Evolutionary conservation across 225 moss, liverwort and hornwort genomes (phyloP), one percentile per base, ranked within the genome.

Genomic region (Marchantia paleacea): DNA sequence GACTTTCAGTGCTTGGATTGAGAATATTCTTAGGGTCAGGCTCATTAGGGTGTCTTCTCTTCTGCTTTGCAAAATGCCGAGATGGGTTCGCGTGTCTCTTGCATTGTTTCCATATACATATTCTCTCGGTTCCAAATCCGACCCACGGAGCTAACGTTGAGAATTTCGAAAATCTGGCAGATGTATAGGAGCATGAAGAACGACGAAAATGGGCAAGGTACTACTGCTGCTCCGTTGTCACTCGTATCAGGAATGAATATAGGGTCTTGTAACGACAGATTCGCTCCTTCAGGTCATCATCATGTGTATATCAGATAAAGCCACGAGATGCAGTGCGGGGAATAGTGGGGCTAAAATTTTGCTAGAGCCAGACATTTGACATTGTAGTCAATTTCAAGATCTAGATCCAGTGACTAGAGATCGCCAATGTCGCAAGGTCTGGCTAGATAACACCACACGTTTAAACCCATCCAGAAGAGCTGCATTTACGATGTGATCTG

Each of bases 151-250:
- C 74, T 75, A 9, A 75, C 7, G 6, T 11, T 5, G 12, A 28
- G 16, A 15, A 22, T 52, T 29, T 85, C 13, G 39, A 5, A 2
- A 39, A 39, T 39, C 39, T 39, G 25, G 39, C 92, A 92, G 92
- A 92, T 92, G 92, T 92, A 92, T 81, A 86, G 92, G 88, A 92
- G 91, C 79, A 91, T 92, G 92, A 91, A 92, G 92, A 92, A 91
- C 54, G 92, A 92, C 84, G 92, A 92, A 79, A 92, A 84, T 75
- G 92, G 92, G 73, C 92, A 91, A 84, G 87, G 87, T 76, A 87
- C 53, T 19, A 20, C n/a, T 60, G 58, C 58, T 60, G 24, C 77
- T 28, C 57, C 19, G 13, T 57, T 57, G 57, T 57, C 57, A 57
- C 57, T 9, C 13, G 19, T 57, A 19, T 57, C 19, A 57, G 57